Percentiles rank a stretch among this genome's conserved stretches.
Evolutionary conservation across 2,329 filamentous ascomycete genomes (phyloP).

Genomic region (Talaromyces sp.): DNA sequence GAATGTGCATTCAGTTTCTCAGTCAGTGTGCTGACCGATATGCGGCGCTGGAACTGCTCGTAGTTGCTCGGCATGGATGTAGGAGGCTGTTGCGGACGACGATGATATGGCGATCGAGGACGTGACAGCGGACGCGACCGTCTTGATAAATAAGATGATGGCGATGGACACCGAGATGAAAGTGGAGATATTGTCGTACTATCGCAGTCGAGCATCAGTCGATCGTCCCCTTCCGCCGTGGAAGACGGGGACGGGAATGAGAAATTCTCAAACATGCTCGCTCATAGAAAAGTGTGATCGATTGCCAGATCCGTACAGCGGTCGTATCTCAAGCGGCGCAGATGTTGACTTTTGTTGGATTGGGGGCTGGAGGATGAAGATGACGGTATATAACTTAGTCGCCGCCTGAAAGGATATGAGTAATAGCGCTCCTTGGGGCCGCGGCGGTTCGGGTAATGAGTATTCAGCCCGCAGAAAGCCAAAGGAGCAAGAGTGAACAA

Average conservation of each 20-base stretch:
- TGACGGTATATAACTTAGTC: background rate
- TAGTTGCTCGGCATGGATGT: conserved; percentile 45
- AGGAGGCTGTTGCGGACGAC: conserved; percentile 35
- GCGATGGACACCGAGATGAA: conserved; percentile 43
- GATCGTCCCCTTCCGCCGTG: conserved; percentile 32
- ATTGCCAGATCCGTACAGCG: background rate
- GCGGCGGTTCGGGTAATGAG: background rate
- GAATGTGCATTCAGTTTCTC: conserved; percentile 41
- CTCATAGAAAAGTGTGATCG: background rate
- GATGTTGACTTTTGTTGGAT: background rate
- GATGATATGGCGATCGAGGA: conserved; percentile 31
- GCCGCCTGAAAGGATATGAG: background rate
- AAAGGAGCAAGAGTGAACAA: no score
- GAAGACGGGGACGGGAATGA: conserved; percentile 39
- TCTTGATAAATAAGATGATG: conserved; percentile 31
- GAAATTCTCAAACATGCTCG: conserved; percentile 41
- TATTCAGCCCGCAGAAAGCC: background rate
- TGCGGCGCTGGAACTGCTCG: conserved; percentile 31
- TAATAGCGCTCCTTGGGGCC: background rate
- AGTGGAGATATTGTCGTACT: conserved; percentile 39
- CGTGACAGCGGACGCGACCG: conserved; percentile 30
- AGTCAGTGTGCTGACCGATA: conserved; percentile 41
- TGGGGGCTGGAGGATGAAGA: conserved; percentile 12
- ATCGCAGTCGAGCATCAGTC: conserved; percentile 36
- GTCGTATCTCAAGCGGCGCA: background rate